Percentiles rank a stretch among this genome's conserved stretches.
Evolutionary conservation across 2,329 filamentous ascomycete species (phyloP).

Genomic region (Leptographium wingfieldii): DNA sequence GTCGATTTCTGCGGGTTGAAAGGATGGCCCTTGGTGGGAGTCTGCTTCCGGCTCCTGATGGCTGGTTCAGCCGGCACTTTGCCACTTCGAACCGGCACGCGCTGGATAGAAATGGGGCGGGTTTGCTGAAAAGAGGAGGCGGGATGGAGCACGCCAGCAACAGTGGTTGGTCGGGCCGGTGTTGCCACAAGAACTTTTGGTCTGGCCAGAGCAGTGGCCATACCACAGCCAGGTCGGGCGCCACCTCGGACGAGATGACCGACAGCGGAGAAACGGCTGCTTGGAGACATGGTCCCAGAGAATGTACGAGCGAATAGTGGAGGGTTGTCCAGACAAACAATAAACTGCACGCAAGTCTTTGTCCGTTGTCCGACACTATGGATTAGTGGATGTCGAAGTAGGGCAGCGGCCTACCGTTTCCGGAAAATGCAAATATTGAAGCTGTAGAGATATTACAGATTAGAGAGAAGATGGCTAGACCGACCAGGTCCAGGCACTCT

Average conservation of each 20-base stretch:
- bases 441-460: too few species aligned
- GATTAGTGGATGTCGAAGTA: neutral
- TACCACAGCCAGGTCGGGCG: neutral
- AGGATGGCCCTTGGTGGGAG: neutral
- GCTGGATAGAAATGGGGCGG: neutral
- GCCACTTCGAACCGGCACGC: neutral
- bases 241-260: neutral
- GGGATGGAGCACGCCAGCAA: neutral
- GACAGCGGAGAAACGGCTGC: neutral
- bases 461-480: neutral
- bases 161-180: neutral
- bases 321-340: neutral
- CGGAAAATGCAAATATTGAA: neutral
- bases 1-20: neutral
- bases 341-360: neutral
- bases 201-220: neutral
- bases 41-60: neutral
- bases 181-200: neutral
- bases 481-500: neutral
- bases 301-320: neutral
- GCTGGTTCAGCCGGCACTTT: neutral
- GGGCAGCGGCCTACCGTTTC: neutral
- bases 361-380: neutral
- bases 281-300: neutral
- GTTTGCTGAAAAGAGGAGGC: neutral